Evolutionary conservation across 2,329 filamentous ascomycete genomes (phyloP), one percentile per base, ranked within the genome.

Genomic region (Verticillium zaregamsianum): DNA sequence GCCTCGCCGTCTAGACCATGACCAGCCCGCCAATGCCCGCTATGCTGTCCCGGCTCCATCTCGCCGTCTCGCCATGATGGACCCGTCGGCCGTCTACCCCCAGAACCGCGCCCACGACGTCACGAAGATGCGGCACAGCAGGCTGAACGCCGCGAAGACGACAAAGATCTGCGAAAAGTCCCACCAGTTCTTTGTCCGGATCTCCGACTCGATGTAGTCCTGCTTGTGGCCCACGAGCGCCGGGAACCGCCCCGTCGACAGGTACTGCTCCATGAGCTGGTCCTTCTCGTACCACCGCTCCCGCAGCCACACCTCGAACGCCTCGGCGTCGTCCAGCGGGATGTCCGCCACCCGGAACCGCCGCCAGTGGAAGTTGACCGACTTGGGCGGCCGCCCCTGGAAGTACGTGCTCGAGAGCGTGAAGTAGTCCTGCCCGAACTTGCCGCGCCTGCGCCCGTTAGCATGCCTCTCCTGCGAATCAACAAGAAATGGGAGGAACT

Each of bases 301-400:
- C 35, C 88, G 84, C 32, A 98, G 81, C 95, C 95, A 99, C 3
- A 82, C 70, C 62, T 96, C 92, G 70, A 99, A 99, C 7, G 84
- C 80, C 49, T 90, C 84, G 17, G 84, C 82, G 67, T 89, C 86
- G 35, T 92, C 83, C 11, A 96, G 83, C 0, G 94, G 94, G 54
- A 99, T 96, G 23, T 92, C 87, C 25, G 84, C 83, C 15, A 97
- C 73, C 37, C 86, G 85, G 76, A 96, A 97, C 11, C 93, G 88
- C 59, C 95, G 87, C 92, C 94, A 99, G 76, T 96, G 90, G 80
- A 98, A 93, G 76, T 97, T 98, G 70, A 98, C 93, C 1, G 93
- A 97, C 73, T 93, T 97, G 2, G 94, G 95, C 0, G 93, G 90
- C 1, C 91, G 87, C 14, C 95, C 93, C 73, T 95, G 87, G 65